These are phyloP conservation scores for Parathielavia appendiculata DNA, from an alignment of 495 filamentous ascomycete species.

Conservation along the genomic window DNA sequence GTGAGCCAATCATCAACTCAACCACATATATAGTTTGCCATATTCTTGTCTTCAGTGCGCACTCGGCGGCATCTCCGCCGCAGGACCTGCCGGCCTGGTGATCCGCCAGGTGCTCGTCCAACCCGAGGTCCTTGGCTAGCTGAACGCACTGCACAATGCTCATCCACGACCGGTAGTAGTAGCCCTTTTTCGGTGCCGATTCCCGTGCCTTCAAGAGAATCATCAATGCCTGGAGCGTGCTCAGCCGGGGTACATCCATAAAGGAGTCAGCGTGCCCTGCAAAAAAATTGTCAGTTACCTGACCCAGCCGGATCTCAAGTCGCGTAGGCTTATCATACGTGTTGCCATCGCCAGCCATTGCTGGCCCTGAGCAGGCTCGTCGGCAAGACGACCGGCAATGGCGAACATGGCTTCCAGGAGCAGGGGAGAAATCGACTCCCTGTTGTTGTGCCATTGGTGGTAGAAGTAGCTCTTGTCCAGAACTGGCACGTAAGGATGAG, in stretches of 20 bases:
- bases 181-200: conserved; percentile 83
- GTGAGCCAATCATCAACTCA: conserved; percentile 90
- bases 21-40: conserved; percentile 88
- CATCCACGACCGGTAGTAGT: conserved; percentile 98
- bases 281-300: conserved; percentile 24
- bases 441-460: conserved; percentile 84
- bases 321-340: conserved; percentile 51
- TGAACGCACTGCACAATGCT: conserved; percentile 85
- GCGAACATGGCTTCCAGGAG: conserved; percentile 95
- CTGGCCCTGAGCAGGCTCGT: conserved; percentile 76
- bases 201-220: conserved; percentile 89
- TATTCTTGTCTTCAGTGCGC: conserved; percentile 74
- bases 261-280: conserved; percentile 91
- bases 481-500: conserved; percentile 96
- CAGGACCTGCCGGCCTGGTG: conserved; percentile 70
- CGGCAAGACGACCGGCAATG: conserved; percentile 75
- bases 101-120: conserved; percentile 77
- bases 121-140: conserved; percentile 88
- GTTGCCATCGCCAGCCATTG: conserved; percentile 94
- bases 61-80: conserved; percentile 64
- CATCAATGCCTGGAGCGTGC: conserved; percentile 87
- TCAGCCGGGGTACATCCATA: conserved; percentile 88
- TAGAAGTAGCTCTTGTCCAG: conserved; percentile 80
- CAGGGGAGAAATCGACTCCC: conserved; percentile 82
- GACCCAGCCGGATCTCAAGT: background rate